Evolutionary conservation across 2,329 filamentous ascomycete species (phyloP).

Genomic region (Penicillium oxalicum): DNA sequence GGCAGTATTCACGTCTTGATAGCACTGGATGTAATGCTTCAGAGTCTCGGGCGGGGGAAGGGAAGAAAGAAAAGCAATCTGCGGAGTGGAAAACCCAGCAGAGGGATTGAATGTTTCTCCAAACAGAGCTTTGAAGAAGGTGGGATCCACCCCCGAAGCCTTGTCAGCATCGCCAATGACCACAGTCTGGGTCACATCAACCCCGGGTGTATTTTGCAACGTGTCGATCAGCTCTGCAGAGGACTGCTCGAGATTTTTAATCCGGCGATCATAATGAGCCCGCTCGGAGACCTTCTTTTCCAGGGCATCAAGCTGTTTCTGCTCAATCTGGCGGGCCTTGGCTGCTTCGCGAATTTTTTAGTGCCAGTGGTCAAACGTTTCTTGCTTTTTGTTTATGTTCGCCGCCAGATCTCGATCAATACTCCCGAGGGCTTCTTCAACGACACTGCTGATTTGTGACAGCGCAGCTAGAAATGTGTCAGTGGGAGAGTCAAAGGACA

Average conservation of each 20-base stretch:
- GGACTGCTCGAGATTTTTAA: conserved; percentile 70
- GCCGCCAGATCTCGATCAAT: conserved; percentile 72
- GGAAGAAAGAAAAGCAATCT: conserved; percentile 40
- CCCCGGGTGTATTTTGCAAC: conserved; percentile 45
- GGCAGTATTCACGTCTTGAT: conserved; percentile 61
- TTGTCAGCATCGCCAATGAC: conserved; percentile 46
- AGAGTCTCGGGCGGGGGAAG: conserved; percentile 59
- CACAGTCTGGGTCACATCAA: conserved; percentile 42
- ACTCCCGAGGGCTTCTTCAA: conserved; percentile 73
- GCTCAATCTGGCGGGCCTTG: conserved; percentile 68
- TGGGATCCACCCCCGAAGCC: conserved; percentile 32
- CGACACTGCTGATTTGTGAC: conserved; percentile 51
- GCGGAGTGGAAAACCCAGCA: conserved; percentile 36
- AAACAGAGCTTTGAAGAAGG: conserved; percentile 34
- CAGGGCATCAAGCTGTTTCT: conserved; percentile 65
- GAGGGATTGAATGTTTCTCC: conserved; percentile 37
- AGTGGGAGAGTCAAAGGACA: conserved; percentile 19
- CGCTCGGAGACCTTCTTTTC: conserved; percentile 59
- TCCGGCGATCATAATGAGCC: conserved; percentile 62
- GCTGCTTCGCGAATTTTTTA: conserved; percentile 74
- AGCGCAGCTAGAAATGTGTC: conserved; percentile 33
- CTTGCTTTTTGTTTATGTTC: conserved; percentile 77
- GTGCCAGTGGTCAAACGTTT: conserved; percentile 75
- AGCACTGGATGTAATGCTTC: conserved; percentile 62
- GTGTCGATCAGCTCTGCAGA: conserved; percentile 62